Evolutionary conservation across 495 filamentous ascomycete genomes (phyloP), one percentile per base, ranked within the genome.

Genomic region (Oidiodendron maius): DNA sequence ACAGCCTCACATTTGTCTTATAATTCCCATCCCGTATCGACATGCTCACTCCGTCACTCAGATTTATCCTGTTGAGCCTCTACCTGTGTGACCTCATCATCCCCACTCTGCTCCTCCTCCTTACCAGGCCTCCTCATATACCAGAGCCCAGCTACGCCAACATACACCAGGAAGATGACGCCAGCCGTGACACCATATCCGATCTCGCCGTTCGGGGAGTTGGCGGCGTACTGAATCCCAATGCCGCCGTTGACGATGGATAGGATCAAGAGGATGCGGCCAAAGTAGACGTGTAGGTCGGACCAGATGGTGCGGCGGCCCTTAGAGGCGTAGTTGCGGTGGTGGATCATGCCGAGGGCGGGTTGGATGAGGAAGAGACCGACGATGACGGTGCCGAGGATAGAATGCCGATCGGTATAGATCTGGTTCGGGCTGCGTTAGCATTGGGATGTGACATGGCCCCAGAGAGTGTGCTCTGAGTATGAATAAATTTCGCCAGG

Each of bases 191-290:
- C 72, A 1, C 70, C 58, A 59, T 84, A 85, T 4, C 75, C 78
- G 51, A 82, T 71, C 22, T 79, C 48, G 18, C 55, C 50, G n/a
- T 20, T 40, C 40, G 30, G 50, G 1, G 25, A 24, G 18, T 57
- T 57, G 11, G 58, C 53, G 16, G 73, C 62, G n/a, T 83, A 58
- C 21, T 65, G 49, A 11, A 87, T 68, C 1, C 86, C 86, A 3
- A 87, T 62, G 0, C 86, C 85, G 43, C 77, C 86, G 61, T 89
- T 89, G 46, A 89, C 67, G 26, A 87, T 68, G 2, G 80, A 86
- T n/a, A 86, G 55, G 2, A 72, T 55, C 21, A 90, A 71, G 28
- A 87, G 54, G 4, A 63, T 36, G 1, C 87, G 76, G 4, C 86
- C 87, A 50, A 72, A 77, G 84, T 85, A 89, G 54, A 83, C 77